Evolutionary conservation across 331 rosid genomes (phyloP), one percentile per base, ranked within the genome.

Genomic region (Stylosanthes scabra): DNA sequence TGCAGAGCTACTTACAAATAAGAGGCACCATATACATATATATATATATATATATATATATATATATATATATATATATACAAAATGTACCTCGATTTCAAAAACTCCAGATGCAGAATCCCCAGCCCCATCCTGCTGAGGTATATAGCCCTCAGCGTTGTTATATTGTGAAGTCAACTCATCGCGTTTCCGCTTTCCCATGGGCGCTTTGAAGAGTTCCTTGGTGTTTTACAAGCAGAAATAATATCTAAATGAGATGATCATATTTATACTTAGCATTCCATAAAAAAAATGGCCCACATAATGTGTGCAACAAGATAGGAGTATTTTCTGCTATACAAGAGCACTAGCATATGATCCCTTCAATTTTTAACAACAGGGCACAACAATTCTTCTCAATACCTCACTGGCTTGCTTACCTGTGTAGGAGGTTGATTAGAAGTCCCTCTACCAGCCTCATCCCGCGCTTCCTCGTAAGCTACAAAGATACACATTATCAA

Each of bases 81-180:
- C 37, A 31, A 31, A 59, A 92, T 31, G 37, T 31, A 31, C 96
- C 91, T 88, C 97, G 70, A 85, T 82, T 80, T 92, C 88, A 72
- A 88, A 82, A 71, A 62, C 47, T 56, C 70, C 81, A 42, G 87
- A 71, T 5, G 83, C 62, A 52, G 82, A 76, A 85, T 89, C 97
- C 79, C 90, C 97, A 46, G 97, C 92, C 79, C 97, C 97, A 80
- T 92, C 97, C 83, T 89, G 97, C 86, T 92, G 97, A 15, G 97
- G 96, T 66, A 89, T 76, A 82, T 80, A 86, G 50, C 92, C 96
- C 76, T 86, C 85, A 73, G 89, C 37, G n/a, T 80, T 31, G 37
- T 31, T 89, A 86, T 86, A 91, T 71, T 86, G 90, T 31, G 96
- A 68, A 72, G 93, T 69, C 49, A 89, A 29, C 16, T 86, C 97